Evolutionary conservation across 805 yeast species (phyloP).

Genomic region (Scheffersomyces ergatensis): DNA sequence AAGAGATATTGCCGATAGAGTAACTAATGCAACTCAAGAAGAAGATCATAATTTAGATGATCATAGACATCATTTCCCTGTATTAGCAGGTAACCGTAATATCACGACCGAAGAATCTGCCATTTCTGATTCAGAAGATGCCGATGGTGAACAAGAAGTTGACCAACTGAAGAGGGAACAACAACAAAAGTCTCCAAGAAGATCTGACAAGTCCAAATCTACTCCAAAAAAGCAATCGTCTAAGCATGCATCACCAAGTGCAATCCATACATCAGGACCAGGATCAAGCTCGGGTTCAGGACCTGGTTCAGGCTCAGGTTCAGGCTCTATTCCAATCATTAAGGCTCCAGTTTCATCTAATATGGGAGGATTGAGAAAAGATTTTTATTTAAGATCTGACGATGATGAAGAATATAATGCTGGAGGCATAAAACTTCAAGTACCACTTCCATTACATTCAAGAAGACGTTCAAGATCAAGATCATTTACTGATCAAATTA

Average conservation of each 20-base stretch:
- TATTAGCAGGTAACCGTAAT: slow-evolving; percentile 15
- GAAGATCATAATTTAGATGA: slow-evolving; percentile 36
- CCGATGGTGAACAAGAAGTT: not conserved
- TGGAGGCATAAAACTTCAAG: slow-evolving; percentile 11
- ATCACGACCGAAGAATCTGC: slow-evolving; percentile 8
- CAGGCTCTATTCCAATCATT: slow-evolving; percentile 3
- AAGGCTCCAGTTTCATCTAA: slow-evolving; percentile 1
- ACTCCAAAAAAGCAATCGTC: not conserved
- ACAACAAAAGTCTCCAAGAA: slow-evolving; percentile 1
- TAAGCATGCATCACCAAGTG: not conserved
- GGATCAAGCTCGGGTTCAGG: not conserved
- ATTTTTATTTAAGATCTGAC: slow-evolving; percentile 13
- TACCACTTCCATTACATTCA: slow-evolving; percentile 17
- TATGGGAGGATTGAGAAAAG: slow-evolving; percentile 11
- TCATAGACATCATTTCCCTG: slow-evolving; percentile 36
- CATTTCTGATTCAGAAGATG: slow-evolving; percentile 15
- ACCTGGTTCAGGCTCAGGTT: slow-evolving; percentile 2
- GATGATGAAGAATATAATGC: slow-evolving; percentile 15
- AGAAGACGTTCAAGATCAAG: slow-evolving; percentile 29
- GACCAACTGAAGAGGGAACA: not conserved
- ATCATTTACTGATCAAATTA: slow-evolving; percentile 41
- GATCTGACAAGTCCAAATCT: not conserved
- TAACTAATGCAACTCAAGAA: slow-evolving; percentile 17
- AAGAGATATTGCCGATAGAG: slow-evolving; percentile 6
- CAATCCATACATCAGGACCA: not conserved